Percentiles rank a stretch among this genome's conserved stretches.
phyloP scores from a whole-genome alignment of 495 filamentous ascomycete species.

The Chaetomium tenue region DNA sequence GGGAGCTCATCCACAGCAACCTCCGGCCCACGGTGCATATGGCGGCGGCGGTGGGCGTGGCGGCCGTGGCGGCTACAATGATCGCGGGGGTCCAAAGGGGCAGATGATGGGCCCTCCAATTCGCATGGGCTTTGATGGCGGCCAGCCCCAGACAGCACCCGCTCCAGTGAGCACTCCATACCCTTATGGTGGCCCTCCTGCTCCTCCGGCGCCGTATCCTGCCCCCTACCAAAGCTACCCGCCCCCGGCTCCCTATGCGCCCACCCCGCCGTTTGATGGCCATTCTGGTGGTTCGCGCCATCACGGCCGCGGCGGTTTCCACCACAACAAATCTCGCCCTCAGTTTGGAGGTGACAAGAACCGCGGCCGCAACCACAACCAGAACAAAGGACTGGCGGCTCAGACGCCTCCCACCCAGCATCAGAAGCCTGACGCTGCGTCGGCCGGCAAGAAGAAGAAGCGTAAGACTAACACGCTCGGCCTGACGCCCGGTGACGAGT shows the following conservation, averaged over 20 bases:
- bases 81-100: conserved; percentile 46
- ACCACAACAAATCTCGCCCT: conserved; percentile 35
- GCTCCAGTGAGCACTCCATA: conserved; percentile 51
- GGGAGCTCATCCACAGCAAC: conserved; percentile 40
- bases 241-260: conserved; percentile 34
- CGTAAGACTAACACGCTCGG: conserved; percentile 76
- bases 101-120: conserved; percentile 59
- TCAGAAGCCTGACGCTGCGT: conserved; percentile 63
- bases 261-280: conserved; percentile 35
- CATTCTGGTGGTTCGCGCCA: conserved; percentile 34
- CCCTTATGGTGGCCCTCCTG: conserved; percentile 33
- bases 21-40: conserved; percentile 43
- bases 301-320: conserved; percentile 41
- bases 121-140: conserved; percentile 56
- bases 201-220: conserved; percentile 39
- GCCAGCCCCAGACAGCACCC: conserved; percentile 37
- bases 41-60: conserved; percentile 54
- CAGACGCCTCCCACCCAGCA: conserved; percentile 45
- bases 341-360: conserved; percentile 47
- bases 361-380: conserved; percentile 39
- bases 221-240: conserved; percentile 40
- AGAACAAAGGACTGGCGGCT: conserved; percentile 34
- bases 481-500: conserved; percentile 70
- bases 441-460: conserved; percentile 70
- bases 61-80: conserved; percentile 52